Evolutionary conservation across 768 basidiomycete genomes (phyloP), one percentile per base, ranked within the genome.

Genomic region (Fibroporia radiculosa): DNA sequence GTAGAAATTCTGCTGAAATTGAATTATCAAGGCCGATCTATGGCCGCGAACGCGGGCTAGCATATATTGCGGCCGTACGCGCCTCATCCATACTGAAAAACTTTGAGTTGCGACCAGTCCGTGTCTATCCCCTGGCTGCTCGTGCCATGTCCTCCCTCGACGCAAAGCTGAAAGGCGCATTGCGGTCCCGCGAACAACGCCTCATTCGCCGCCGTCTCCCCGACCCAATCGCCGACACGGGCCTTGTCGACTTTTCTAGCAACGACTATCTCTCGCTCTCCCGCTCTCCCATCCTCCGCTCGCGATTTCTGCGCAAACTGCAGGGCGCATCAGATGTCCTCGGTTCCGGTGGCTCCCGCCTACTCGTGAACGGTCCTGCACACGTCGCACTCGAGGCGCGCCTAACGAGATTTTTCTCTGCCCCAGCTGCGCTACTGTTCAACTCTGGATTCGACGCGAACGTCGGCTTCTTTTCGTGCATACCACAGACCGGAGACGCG

Each of bases 191-290:
- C 33, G 77, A 82, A 13, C 62, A 71, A 25, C 74, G 84, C n/a
- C 61, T 66, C 48, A 86, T 88, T 57, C 72, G 80, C n/a, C 77
- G 87, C 31, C 68, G 74, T 19, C 75, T 92, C 1, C 84, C 86
- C 4, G 68, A 77, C 45, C 73, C 74, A 0, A 61, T 62, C 33
- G 62, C 72, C 16, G 60, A 73, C 26, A 61, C 66, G 5, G 61
- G 67, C 4, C 53, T 62, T 19, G 65, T 73, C 42, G 87, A 92
- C 58, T 90, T 91, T 62, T 84, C 74, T n/a, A 86, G 90, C 2
- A 96, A 95, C 62, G 91, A 96, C 63, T 96, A 93, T 64, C 83
- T 96, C 42, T 91, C 90, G 0, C 72, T 96, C 20, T 69, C 91
- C 1, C 61, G 67, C 16, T 87, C 81, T 2, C 54, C 70, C 1